These are phyloP conservation scores for Clavispora carvajalis DNA, from an alignment of 805 yeast genomes.

Conservation along the genomic window DNA sequence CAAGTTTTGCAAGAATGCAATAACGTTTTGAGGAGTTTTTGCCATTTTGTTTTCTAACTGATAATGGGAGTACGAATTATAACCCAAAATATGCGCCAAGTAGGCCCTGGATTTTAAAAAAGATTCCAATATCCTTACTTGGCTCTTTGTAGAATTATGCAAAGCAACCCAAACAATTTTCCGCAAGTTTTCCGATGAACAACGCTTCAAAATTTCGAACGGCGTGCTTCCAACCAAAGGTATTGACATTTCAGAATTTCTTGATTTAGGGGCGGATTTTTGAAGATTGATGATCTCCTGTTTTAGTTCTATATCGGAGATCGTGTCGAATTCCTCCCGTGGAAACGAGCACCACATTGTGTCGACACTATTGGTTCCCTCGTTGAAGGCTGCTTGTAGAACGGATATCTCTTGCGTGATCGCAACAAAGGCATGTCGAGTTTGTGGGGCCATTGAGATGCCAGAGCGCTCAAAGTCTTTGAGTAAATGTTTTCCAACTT, in stretches of 20 bases:
- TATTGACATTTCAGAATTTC: slow-evolving; percentile 10
- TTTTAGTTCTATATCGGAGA: slow-evolving; percentile 18
- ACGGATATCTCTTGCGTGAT: slow-evolving; percentile 77
- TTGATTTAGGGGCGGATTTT: slow-evolving; percentile 15
- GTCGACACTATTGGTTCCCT: slow-evolving; percentile 36
- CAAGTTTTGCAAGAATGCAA: slow-evolving; percentile 58
- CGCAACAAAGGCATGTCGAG: slow-evolving; percentile 66
- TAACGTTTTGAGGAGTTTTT: slow-evolving; percentile 68
- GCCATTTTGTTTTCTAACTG: slow-evolving; percentile 91
- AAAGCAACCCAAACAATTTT: slow-evolving; percentile 68
- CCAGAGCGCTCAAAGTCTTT: slow-evolving; percentile 91
- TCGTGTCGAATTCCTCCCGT: slow-evolving; percentile 23
- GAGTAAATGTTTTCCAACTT: slow-evolving; percentile 74
- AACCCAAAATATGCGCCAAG: slow-evolving; percentile 70
- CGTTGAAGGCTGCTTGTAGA: slow-evolving; percentile 72
- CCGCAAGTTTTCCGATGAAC: slow-evolving; percentile 54
- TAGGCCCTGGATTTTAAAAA: slow-evolving; percentile 63
- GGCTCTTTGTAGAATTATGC: slow-evolving; percentile 60
- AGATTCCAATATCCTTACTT: slow-evolving; percentile 52
- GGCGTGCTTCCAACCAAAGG: slow-evolving; percentile 57
- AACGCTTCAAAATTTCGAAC: slow-evolving; percentile 55
- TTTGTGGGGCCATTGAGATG: slow-evolving; percentile 64
- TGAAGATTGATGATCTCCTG: slow-evolving; percentile 24
- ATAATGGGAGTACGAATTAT: slow-evolving; percentile 66
- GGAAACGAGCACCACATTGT: slow-evolving; percentile 34